A percentile compares a stretch with the other conserved stretches of the same genome.
Evolutionary conservation across 176 grass and related monocot genomes (phyloP).

Genomic region (Oryza punctata): DNA sequence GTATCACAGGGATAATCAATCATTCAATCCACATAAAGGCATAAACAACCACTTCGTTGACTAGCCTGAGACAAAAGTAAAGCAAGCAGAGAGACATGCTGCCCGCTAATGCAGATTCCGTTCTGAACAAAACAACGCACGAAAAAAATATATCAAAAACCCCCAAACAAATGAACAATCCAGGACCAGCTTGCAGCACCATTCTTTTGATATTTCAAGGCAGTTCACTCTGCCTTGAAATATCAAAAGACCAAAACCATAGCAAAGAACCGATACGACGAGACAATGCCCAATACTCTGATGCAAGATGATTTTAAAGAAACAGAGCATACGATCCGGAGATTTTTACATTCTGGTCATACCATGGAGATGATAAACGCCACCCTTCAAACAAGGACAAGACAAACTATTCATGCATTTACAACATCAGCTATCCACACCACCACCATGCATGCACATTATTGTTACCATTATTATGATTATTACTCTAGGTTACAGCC

Average conservation of each 20-base stretch:
- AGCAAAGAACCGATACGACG: background rate
- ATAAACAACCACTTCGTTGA: constrained; percentile 29
- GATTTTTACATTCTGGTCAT: constrained; percentile 5
- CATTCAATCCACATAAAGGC: background rate
- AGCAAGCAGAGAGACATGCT: background rate
- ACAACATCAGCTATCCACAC: constrained; percentile 41
- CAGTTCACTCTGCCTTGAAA: background rate
- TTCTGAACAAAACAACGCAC: background rate
- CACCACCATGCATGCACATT: constrained; percentile 37
- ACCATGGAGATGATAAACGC: constrained; percentile 16
- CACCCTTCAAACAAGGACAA: constrained; percentile 28
- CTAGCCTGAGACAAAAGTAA: background rate
- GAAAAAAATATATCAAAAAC: background rate
- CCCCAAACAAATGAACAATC: too few species aligned
- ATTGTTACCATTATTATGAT: constrained; percentile 28
- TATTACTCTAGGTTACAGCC: constrained; percentile 42
- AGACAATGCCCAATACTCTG: background rate
- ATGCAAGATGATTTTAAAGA: constrained; percentile 19
- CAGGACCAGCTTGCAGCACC: background rate
- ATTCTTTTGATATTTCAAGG: background rate
- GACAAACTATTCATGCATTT: constrained; percentile 37
- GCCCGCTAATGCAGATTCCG: background rate
- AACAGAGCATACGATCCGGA: constrained; percentile 1
- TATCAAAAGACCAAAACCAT: background rate
- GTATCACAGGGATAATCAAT: background rate